A percentile compares a stretch with the other conserved stretches of the same genome.
Conservation (phyloP, 2,329 filamentous ascomycete genomes). For the Microsporum ferrugineum region DNA sequence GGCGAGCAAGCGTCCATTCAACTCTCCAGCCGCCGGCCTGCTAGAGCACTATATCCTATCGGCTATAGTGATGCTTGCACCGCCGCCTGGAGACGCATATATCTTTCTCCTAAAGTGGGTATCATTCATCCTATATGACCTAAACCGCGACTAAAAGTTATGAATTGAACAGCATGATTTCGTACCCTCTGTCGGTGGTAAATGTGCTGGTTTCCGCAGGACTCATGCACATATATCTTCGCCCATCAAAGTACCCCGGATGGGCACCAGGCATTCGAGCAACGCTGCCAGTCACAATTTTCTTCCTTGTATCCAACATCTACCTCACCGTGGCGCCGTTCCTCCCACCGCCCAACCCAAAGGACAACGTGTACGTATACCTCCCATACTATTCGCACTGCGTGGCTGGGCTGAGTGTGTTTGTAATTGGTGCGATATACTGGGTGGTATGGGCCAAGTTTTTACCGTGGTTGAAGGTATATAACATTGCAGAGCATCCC, state of each 20-base stretch:
- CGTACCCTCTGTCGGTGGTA: conserved; percentile 36
- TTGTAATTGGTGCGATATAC: conserved; percentile 41
- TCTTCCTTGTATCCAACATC: conserved; percentile 44
- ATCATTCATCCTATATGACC: neutral
- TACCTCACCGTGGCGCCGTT: conserved; percentile 44
- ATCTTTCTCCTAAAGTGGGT: conserved; percentile 45
- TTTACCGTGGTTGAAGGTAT: conserved; percentile 33
- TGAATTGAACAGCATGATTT: conserved; percentile 23
- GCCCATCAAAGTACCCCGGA: conserved; percentile 30
- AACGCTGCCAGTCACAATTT: conserved; percentile 39
- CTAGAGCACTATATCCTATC: conserved; percentile 58
- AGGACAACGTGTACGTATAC: conserved; percentile 41
- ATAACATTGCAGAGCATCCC: conserved; percentile 47
- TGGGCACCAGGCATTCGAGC: conserved; percentile 42
- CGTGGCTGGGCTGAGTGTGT: conserved; percentile 41
- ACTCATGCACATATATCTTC: conserved; percentile 38
- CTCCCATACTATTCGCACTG: conserved; percentile 45
- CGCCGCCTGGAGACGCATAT: conserved; percentile 56
- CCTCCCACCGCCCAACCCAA: conserved; percentile 36
- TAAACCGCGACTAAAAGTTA: neutral
- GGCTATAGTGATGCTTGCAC: conserved; percentile 53
- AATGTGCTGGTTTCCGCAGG: conserved; percentile 42
- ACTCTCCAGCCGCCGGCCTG: conserved; percentile 47
- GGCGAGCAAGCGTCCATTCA: conserved; percentile 58
- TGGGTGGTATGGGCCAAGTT: conserved; percentile 42